Evolutionary conservation across 257 asterid genomes (phyloP).

Genomic region (Dorcoceras hygrometricum): DNA sequence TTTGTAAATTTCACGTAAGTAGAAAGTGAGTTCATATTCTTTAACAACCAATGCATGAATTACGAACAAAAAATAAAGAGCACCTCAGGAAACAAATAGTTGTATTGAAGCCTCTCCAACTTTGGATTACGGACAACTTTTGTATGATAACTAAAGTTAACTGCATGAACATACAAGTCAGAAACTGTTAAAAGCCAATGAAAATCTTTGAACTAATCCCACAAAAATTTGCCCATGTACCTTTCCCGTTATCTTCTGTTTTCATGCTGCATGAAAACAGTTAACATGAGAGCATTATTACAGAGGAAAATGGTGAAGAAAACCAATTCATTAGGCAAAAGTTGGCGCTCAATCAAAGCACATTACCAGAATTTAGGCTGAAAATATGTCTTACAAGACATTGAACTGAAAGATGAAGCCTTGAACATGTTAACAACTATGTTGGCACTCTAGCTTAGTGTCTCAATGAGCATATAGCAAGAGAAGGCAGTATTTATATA

Average conservation of each 20-base stretch:
- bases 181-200: background rate
- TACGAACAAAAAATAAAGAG: background rate
- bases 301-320: background rate
- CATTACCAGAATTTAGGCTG: slow-evolving; percentile 46
- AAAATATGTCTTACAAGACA: slow-evolving; percentile 38
- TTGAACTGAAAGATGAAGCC: slow-evolving; percentile 29
- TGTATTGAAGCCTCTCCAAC: slow-evolving; percentile 70
- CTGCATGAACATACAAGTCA: slow-evolving; percentile 32
- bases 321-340: background rate
- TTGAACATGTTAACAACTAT: slow-evolving; percentile 25
- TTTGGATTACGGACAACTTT: slow-evolving; percentile 67
- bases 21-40: too few species aligned
- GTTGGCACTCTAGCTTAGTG: background rate
- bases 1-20: too few species aligned
- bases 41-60: background rate
- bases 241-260: slow-evolving; percentile 29
- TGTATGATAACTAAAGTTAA: slow-evolving; percentile 45
- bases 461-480: slow-evolving; percentile 12
- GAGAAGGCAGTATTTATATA: slow-evolving; percentile 25
- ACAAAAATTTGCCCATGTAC: slow-evolving; percentile 27
- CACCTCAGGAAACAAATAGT: slow-evolving; percentile 91
- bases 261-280: slow-evolving; percentile 38
- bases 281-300: slow-evolving; percentile 3
- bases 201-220: background rate
- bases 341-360: slow-evolving; percentile 1